Evolutionary conservation across 441 rosid genomes (phyloP).

Genomic region (Populus hybrid): DNA sequence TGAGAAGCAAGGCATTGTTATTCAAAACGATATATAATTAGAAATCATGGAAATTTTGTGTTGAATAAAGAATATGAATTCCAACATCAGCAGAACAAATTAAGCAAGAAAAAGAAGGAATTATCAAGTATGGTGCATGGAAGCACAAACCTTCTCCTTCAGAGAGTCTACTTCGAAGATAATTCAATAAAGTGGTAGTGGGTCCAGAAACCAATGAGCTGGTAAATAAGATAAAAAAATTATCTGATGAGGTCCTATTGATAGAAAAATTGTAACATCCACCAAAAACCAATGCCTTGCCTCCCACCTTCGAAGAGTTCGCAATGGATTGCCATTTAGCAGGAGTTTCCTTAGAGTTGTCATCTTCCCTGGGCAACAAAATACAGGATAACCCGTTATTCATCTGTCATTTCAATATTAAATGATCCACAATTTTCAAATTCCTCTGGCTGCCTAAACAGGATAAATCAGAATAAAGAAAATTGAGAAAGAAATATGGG

Average conservation of each 20-base stretch:
- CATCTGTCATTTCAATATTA: neutral
- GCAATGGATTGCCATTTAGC: slow-evolving; percentile 81
- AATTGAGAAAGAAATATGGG: neutral
- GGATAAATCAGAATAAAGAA: neutral
- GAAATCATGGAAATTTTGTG: neutral
- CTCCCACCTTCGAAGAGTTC: slow-evolving; percentile 81
- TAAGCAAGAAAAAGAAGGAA: neutral
- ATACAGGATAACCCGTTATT: neutral
- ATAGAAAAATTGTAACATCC: slow-evolving; percentile 15
- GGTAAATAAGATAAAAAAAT: slow-evolving; percentile 17
- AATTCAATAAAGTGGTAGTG: slow-evolving; percentile 73
- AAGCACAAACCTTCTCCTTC: slow-evolving; percentile 60
- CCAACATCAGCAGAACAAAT: slow-evolving; percentile 5
- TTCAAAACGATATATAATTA: too few relatives aligned
- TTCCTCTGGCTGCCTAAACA: neutral
- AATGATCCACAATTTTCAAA: neutral
- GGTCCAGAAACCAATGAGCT: slow-evolving; percentile 95
- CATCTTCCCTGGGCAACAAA: slow-evolving; percentile 68
- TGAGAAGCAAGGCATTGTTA: neutral
- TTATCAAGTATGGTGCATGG: neutral
- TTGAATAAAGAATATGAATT: neutral
- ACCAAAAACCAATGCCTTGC: slow-evolving; percentile 15
- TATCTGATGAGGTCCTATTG: slow-evolving; percentile 16
- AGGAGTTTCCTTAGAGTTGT: slow-evolving; percentile 70
- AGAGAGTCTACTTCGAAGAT: slow-evolving; percentile 79